Base-by-base conservation (phyloP, 225 moss, liverwort and hornwort genomes). In the Takakia lepidozioides region DNA sequence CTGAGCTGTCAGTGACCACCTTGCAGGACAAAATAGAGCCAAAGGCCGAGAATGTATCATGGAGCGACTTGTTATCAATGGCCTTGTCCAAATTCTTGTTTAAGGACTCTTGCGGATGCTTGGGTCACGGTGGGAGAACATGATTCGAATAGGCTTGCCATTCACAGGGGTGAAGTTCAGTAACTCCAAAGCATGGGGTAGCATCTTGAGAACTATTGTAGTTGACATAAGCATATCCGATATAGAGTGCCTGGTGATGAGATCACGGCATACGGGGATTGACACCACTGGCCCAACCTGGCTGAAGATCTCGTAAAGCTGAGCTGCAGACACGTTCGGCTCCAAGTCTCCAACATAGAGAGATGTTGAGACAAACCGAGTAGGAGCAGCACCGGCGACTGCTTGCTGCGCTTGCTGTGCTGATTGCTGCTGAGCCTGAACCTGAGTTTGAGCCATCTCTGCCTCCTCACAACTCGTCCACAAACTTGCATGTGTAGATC, bases 171-270 rank as follows among this genome's bases (percentile, higher is more conserved):
- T 69, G 19, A 90, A 95, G 65, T 95, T 95, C 11, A 95, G 76
- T 19, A 87, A 32, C 75, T 95, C 95, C 74, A 90, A 55, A 4
- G 90, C 87, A 27, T 90, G 82, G 29, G 95, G 9, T 74, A 95
- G 89, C 95, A 74, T 98, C 95, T 55, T 90, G 82, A 22, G 84
- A 84, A 54, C 73, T 85, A 69, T 78, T 85, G 69, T 87, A 98
- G 75, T 98, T 98, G 55, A 98, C 90, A 13, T 98, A 98, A 11
- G 95, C 87, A 18, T 98, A 98, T 7, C 95, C 90, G 54, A 98
- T n/a, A n/a, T 70, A 47, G 95, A 98, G 4, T 82, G 95, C 78
- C 82, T 82, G 15, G 95, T 98, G 10, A 98, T 80, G 27, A 87
- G 70, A 70, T 98, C 90, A 51, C 95, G 90, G 67, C 95, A 98